Conservation (phyloP, 78 protist species). For the Guillardia theta region DNA sequence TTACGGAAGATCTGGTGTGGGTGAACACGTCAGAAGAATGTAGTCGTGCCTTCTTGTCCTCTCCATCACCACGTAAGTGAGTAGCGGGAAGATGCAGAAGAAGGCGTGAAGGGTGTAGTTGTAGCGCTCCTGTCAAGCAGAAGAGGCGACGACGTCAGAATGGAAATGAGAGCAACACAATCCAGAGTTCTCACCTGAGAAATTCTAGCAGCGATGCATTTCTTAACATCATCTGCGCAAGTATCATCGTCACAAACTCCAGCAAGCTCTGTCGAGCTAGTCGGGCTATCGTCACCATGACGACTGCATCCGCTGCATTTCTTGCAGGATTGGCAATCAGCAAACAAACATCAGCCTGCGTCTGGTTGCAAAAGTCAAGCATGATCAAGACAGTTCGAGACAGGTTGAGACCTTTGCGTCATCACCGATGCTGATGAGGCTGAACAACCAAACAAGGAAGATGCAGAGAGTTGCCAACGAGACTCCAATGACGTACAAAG, state of each 20-base stretch:
- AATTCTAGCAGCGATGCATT: neutral
- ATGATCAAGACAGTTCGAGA: neutral
- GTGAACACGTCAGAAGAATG: too few relatives aligned
- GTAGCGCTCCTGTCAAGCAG: too few relatives aligned
- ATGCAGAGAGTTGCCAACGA: neutral
- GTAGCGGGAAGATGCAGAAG: neutral
- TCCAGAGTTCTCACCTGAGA: neutral
- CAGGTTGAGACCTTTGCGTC: too few relatives aligned
- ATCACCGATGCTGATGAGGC: too few relatives aligned
- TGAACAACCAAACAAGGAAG: neutral
- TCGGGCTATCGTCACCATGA: too few relatives aligned
- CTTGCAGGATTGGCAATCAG: too few relatives aligned
- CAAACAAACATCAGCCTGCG: neutral
- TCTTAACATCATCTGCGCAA: neutral
- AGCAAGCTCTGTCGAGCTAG: too few relatives aligned
- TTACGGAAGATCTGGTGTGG: neutral
- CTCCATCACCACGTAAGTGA: neutral
- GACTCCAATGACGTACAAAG: neutral
- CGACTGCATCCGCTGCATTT: too few relatives aligned
- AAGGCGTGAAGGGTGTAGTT: neutral
- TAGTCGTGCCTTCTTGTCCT: too few relatives aligned
- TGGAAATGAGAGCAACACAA: neutral
- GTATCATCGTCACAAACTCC: too few relatives aligned
- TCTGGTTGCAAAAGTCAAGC: neutral
- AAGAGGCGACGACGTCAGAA: neutral